phyloP scores from a whole-genome alignment of 2,329 filamentous ascomycete genomes.

The Coniochaeta ligniaria region DNA sequence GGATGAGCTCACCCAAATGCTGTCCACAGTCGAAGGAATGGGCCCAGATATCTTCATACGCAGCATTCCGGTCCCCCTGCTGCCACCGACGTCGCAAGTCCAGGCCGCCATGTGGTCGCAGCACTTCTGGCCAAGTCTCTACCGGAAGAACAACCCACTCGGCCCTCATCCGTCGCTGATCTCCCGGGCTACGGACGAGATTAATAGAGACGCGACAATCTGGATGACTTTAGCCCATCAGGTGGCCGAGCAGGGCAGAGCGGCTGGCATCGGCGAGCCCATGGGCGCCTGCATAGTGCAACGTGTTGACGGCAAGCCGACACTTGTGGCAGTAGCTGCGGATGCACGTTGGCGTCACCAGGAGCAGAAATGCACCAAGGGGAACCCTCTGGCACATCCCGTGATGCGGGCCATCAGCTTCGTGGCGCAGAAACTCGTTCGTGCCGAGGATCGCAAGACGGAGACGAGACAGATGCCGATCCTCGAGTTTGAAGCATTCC shows the following conservation, averaged over 20 bases:
- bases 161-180: slow-evolving; percentile 76
- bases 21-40: slow-evolving; percentile 42
- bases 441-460: slow-evolving; percentile 38
- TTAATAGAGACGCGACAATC: slow-evolving; percentile 53
- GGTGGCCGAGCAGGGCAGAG: slow-evolving; percentile 52
- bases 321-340: slow-evolving; percentile 65
- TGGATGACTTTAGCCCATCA: slow-evolving; percentile 64
- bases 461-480: slow-evolving; percentile 23
- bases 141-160: slow-evolving; percentile 81
- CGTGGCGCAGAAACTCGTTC: slow-evolving; percentile 62
- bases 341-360: slow-evolving; percentile 65
- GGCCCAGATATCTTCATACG: slow-evolving; percentile 50
- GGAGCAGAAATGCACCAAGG: slow-evolving; percentile 36
- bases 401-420: slow-evolving; percentile 76
- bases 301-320: slow-evolving; percentile 37
- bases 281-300: slow-evolving; percentile 74
- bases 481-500: slow-evolving; percentile 56
- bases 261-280: slow-evolving; percentile 54
- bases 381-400: slow-evolving; percentile 73
- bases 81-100: slow-evolving; percentile 67
- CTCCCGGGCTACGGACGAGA: slow-evolving; percentile 60
- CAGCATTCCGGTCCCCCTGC: slow-evolving; percentile 60
- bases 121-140: slow-evolving; percentile 78
- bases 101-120: slow-evolving; percentile 69
- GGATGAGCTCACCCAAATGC: slow-evolving; percentile 40